A percentile compares a stretch with the other conserved stretches of the same genome.
Evolutionary conservation across 768 basidiomycete genomes (phyloP).

Genomic region (Mycena rosella): DNA sequence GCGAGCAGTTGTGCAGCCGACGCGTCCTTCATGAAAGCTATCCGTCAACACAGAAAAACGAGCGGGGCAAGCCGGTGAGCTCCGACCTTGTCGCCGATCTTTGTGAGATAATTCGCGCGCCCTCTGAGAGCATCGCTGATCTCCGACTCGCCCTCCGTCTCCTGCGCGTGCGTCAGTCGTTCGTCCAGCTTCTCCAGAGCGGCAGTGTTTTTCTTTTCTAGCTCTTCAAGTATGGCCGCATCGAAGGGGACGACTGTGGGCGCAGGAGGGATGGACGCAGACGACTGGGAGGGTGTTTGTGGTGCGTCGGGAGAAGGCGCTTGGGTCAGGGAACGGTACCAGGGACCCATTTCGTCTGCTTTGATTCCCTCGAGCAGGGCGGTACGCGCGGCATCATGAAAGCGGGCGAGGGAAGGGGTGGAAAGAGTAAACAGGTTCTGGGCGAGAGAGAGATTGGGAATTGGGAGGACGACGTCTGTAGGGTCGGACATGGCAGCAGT

Average conservation of each 20-base stretch:
- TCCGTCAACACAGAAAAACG: not conserved
- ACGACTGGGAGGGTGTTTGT: constrained; percentile 27
- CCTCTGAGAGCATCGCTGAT: constrained; percentile 90
- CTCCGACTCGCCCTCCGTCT: constrained; percentile 94
- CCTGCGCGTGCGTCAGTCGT: constrained; percentile 86
- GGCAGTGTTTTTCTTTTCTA: constrained; percentile 79
- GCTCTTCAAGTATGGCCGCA: constrained; percentile 61
- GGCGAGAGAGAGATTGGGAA: constrained; percentile 87
- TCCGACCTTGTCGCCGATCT: constrained; percentile 85
- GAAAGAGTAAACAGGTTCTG: constrained; percentile 85
- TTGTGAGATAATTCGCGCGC: constrained; percentile 86
- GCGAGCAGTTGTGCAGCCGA: constrained; percentile 86
- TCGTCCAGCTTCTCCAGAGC: constrained; percentile 83
- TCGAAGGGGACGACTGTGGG: constrained; percentile 64
- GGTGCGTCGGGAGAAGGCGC: constrained; percentile 6
- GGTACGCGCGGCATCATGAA: constrained; percentile 76
- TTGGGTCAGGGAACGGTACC: constrained; percentile 47
- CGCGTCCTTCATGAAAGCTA: constrained; percentile 70
- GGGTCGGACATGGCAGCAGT: constrained; percentile 74
- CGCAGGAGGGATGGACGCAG: constrained; percentile 59
- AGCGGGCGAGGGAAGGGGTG: constrained; percentile 66
- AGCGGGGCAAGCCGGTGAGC: not conserved
- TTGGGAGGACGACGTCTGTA: constrained; percentile 79
- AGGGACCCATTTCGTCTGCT: constrained; percentile 70
- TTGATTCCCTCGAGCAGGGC: constrained; percentile 81